Conservation (phyloP, 139 green algal genomes). For the Diplosphaera chodatii region DNA sequence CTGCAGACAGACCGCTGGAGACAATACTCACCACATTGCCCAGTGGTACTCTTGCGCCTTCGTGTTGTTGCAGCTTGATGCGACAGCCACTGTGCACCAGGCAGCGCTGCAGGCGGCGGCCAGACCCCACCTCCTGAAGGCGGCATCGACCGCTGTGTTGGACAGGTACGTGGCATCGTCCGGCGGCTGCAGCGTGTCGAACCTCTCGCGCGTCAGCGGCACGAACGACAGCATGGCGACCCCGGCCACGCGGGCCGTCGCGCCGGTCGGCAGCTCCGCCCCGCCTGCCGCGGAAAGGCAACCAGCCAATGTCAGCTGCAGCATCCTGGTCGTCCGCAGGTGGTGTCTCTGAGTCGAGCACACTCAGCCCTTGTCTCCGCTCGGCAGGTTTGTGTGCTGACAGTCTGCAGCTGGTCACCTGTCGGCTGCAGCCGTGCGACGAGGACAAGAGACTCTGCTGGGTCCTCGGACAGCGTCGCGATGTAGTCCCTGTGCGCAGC, state of each 20-base stretch:
- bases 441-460: not conserved
- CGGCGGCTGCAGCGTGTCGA: constrained; percentile 18
- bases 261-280: not conserved
- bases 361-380: too few species aligned
- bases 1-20: too few species aligned
- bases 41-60: too few species aligned
- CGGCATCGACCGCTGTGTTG: constrained; percentile 36
- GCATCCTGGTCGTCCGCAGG: too few species aligned
- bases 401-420: too few species aligned
- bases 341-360: too few species aligned
- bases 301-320: not conserved
- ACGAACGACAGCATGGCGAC: constrained; percentile 12
- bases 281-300: too few species aligned
- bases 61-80: too few species aligned
- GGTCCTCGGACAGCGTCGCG: not conserved
- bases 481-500: not conserved
- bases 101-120: too few species aligned
- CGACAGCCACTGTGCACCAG: too few species aligned
- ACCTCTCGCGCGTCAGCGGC: constrained; percentile 2
- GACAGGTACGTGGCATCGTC: constrained; percentile 22
- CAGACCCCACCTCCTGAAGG: constrained; percentile 16
- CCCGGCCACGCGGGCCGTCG: not conserved
- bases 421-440: not conserved
- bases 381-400: too few species aligned
- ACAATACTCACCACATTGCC: too few species aligned